A percentile compares a stretch with the other conserved stretches of the same genome.
Evolutionary conservation across 2,329 filamentous ascomycete genomes (phyloP).

Genomic region (Botrytis sinoallii): DNA sequence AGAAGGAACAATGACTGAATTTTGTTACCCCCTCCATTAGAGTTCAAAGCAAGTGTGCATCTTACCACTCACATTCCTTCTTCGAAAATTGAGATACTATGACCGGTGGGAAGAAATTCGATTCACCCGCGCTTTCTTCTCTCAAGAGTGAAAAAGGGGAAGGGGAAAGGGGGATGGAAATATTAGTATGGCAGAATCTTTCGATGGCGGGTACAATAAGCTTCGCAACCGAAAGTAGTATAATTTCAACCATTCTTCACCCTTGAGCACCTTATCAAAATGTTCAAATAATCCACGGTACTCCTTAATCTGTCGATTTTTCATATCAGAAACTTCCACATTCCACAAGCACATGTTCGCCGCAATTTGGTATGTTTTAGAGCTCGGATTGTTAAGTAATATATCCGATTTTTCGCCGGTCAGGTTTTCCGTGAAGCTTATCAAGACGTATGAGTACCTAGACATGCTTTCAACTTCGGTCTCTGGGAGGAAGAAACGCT

Average conservation of each 20-base stretch:
- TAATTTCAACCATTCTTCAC: neutral
- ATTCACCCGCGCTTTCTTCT: neutral
- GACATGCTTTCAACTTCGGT: neutral
- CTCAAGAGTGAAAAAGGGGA: neutral
- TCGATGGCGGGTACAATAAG: neutral
- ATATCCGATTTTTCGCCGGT: neutral
- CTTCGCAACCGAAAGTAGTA: neutral
- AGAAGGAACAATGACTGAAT: neutral
- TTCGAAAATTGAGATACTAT: neutral
- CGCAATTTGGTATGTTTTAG: neutral
- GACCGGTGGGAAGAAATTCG: neutral
- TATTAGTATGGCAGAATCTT: neutral
- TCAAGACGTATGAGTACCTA: neutral
- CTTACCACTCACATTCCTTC: neutral
- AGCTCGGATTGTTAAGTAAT: neutral
- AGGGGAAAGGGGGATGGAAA: neutral
- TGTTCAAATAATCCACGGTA: neutral
- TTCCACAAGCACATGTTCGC: neutral
- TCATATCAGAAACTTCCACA: neutral
- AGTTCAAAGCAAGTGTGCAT: neutral
- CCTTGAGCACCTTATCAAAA: neutral
- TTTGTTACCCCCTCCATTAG: neutral
- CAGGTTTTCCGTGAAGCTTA: neutral
- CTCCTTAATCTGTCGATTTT: neutral
- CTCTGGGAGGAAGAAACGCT: neutral